These are phyloP conservation scores for Claviceps capensis DNA, from an alignment of 2,329 filamentous ascomycete species.

Conservation along the genomic window DNA sequence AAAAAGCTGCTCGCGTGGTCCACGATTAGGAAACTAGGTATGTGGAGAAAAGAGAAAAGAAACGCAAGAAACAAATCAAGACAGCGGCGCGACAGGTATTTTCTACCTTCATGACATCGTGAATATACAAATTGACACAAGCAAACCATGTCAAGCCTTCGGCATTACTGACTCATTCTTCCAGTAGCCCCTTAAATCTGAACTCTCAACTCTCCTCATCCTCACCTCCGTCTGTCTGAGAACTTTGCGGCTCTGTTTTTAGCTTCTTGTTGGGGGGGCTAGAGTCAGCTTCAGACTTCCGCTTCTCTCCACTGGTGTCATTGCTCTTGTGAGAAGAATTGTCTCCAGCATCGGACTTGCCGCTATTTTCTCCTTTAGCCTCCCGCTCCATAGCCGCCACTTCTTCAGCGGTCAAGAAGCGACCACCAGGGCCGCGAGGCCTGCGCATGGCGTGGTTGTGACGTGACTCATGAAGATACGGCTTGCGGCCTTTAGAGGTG, in stretches of 20 bases:
- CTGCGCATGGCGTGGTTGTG: conserved; percentile 98
- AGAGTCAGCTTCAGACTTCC: conserved; percentile 42
- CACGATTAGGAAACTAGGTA: conserved; percentile 3
- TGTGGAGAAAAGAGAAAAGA: not conserved
- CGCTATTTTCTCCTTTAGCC: conserved; percentile 25
- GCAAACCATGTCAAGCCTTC: not conserved
- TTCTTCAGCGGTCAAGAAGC: conserved; percentile 93
- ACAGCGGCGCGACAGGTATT: conserved; percentile 5
- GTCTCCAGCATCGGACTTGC: conserved; percentile 18
- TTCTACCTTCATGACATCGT: conserved; percentile 23
- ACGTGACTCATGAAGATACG: conserved; percentile 91
- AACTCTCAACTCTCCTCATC: conserved; percentile 8
- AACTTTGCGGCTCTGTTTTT: conserved; percentile 32
- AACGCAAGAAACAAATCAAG: conserved; percentile 3
- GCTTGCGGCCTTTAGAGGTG: conserved; percentile 90
- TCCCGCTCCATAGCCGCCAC: conserved; percentile 76
- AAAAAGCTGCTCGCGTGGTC: conserved; percentile 8
- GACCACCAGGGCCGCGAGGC: conserved; percentile 82
- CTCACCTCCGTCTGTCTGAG: conserved; percentile 28
- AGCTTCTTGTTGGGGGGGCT: conserved; percentile 41
- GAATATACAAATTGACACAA: conserved; percentile 13
- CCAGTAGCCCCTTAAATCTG: not conserved
- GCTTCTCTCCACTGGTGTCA: conserved; percentile 35
- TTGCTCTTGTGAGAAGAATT: conserved; percentile 11
- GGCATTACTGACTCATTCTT: not conserved